Base-by-base conservation (phyloP, 2,329 filamentous ascomycete genomes). In the Chrysoporthe puriensis region DNA sequence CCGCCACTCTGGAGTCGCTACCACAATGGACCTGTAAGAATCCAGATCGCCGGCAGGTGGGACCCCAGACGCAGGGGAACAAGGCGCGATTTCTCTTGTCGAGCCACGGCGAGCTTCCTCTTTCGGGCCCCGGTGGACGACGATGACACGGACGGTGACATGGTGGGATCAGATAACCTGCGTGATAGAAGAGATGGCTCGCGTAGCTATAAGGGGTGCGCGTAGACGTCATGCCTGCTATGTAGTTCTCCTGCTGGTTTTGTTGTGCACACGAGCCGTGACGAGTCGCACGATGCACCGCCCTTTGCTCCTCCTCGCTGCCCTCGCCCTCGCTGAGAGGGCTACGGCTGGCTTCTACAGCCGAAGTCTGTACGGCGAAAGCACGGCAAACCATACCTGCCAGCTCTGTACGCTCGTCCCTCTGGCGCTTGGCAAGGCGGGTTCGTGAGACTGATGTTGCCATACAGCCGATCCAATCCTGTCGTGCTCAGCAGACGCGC, bases 341-440 rank as follows among this genome's bases (percentile, higher is more conserved):
- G 77, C 74, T 11, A 69, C 76, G 21, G 80, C 79, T 42, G 48
- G 44, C 9, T n/a, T 65, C 58, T 68, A 64, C 52, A 48, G 67
- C 36, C 67, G 67, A 59, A 78, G 79, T 16, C 73, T 82, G 18
- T 82, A 82, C 70, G 78, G 80, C 65, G 78, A 85, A 70, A 85
- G 80, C 70, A 78, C 79, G 21, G 73, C 80, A 56, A 88, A 89
- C 75, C 86, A 89, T 74, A 87, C 85, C 13, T 89, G 87, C 73
- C 78, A 80, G 18, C 76, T 88, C 18, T 77, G 81, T 84, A 74
- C 52, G 75, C 66, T 6, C 21, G 11, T 26, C 14, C 40, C 26
- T 48, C 43, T 43, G 13, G 9, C 46, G n/a, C 18, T 8, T 14
- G n/a, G n/a, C 50, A 34, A 54, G 21, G 50, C 44, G n/a, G 8